Percentiles rank a stretch among this genome's conserved stretches.
These are phyloP conservation scores for Sisymbrium altissimum DNA, from an alignment of 345 rosid genomes.

Conservation along the genomic window DNA sequence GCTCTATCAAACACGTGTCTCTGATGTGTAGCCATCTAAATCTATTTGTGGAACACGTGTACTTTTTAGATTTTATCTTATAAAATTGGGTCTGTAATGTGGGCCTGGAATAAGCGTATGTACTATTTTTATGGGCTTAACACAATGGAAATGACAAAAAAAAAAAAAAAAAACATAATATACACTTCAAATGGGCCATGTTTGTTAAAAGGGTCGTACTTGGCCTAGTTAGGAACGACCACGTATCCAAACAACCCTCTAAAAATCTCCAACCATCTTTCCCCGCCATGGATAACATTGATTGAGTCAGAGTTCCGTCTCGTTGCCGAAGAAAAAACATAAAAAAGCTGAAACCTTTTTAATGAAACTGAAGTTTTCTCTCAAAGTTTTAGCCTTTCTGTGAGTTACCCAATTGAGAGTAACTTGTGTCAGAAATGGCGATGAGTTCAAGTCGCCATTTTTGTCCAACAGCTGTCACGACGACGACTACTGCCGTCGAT, in stretches of 20 bases:
- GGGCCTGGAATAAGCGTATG: too few relatives aligned
- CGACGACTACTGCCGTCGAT: conserved; percentile 11
- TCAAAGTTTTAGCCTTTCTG: background rate
- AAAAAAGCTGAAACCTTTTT: background rate
- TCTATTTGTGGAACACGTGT: too few relatives aligned
- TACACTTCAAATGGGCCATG: background rate
- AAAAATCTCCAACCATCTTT: conserved; percentile 3
- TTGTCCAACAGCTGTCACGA: conserved; percentile 33
- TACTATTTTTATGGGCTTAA: too few relatives aligned
- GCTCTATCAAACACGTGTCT: too few relatives aligned
- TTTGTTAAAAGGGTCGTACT: conserved; percentile 1
- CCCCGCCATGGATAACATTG: conserved; percentile 36
- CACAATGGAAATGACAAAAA: too few relatives aligned
- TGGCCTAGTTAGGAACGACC: background rate
- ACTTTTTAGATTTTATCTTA: too few relatives aligned
- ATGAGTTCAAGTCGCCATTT: conserved; percentile 54
- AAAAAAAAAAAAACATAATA: too few relatives aligned
- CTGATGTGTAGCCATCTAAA: too few relatives aligned
- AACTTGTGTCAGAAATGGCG: conserved; percentile 40
- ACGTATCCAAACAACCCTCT: conserved; percentile 29
- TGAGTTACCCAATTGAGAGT: background rate
- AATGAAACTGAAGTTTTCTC: background rate
- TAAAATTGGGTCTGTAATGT: too few relatives aligned
- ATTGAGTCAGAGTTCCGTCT: conserved; percentile 8
- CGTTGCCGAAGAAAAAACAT: background rate